phyloP scores from a whole-genome alignment of 2,329 filamentous ascomycete genomes.

The Aureobasidium uvarum region DNA sequence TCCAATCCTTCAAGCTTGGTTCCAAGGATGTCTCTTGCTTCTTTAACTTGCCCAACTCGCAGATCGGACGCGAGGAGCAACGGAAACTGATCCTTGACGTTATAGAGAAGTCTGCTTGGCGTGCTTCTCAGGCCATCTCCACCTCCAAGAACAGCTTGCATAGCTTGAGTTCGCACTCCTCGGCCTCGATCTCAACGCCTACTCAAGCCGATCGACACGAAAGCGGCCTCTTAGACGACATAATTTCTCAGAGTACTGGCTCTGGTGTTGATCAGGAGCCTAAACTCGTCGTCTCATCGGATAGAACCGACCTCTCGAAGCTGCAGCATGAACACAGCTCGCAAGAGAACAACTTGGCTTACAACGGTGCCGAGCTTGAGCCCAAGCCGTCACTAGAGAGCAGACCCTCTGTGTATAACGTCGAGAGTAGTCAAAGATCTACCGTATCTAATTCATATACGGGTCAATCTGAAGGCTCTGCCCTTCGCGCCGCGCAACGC shows the following conservation, averaged over 20 bases:
- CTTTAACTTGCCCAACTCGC: conserved; percentile 77
- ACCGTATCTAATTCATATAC: neutral
- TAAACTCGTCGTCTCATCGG: neutral
- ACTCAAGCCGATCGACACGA: conserved; percentile 35
- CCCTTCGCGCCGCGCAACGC: conserved; percentile 48
- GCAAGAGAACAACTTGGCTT: conserved; percentile 31
- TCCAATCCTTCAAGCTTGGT: conserved; percentile 73
- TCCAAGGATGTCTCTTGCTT: conserved; percentile 89
- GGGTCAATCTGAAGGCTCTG: conserved; percentile 25
- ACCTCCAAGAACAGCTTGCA: conserved; percentile 45
- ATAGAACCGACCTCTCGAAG: conserved; percentile 18
- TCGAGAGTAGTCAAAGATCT: conserved; percentile 18
- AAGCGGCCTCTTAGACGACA: conserved; percentile 43
- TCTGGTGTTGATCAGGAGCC: conserved; percentile 24
- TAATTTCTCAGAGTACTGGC: conserved; percentile 46
- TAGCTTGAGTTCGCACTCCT: conserved; percentile 50
- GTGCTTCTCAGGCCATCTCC: conserved; percentile 48
- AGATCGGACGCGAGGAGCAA: conserved; percentile 77
- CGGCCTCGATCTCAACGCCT: conserved; percentile 30
- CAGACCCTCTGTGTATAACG: conserved; percentile 1
- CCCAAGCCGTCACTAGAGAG: conserved; percentile 28
- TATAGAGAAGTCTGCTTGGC: conserved; percentile 72
- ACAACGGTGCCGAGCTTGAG: conserved; percentile 10
- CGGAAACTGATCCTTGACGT: conserved; percentile 67
- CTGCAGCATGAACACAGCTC: conserved; percentile 30